Conservation (phyloP, 176 grass and related monocot genomes). For the Oryza meyeriana region DNA sequence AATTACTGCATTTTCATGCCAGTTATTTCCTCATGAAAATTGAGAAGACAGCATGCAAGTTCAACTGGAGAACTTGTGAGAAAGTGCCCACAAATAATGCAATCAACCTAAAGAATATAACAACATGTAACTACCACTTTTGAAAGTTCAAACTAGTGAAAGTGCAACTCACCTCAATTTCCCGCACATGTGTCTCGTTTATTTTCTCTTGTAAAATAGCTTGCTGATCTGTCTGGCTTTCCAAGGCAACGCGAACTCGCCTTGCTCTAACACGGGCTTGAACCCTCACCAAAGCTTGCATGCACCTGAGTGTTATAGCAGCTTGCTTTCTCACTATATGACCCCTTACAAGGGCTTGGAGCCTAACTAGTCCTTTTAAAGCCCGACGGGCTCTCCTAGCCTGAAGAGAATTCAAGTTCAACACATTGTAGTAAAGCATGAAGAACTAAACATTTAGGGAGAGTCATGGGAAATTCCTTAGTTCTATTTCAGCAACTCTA, state of each 20-base stretch:
- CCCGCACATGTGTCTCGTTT: conserved; percentile 47
- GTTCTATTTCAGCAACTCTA: neutral
- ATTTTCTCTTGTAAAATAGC: conserved; percentile 40
- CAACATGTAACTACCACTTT: neutral
- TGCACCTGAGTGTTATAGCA: conserved; percentile 80
- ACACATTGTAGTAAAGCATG: neutral
- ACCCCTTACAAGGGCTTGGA: conserved; percentile 96
- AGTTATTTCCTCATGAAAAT: neutral
- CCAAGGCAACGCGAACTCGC: conserved; percentile 77
- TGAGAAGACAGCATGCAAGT: neutral
- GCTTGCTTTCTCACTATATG: conserved; percentile 98
- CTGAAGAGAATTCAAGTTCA: conserved; percentile 48
- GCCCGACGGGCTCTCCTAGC: conserved; percentile 88
- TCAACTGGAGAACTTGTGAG: neutral
- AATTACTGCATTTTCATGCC: neutral
- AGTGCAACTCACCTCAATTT: conserved; percentile 71
- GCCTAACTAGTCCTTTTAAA: conserved; percentile 88
- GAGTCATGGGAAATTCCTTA: neutral
- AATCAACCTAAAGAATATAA: neutral
- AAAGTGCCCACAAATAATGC: neutral
- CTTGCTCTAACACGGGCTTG: conserved; percentile 90
- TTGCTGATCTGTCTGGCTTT: conserved; percentile 72
- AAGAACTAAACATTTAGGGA: neutral
- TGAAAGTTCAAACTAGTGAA: neutral
- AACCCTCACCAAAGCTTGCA: conserved; percentile 94